phyloP scores from a whole-genome alignment of 192 early-diverging fungal species.

The Coemansia aciculifera region DNA sequence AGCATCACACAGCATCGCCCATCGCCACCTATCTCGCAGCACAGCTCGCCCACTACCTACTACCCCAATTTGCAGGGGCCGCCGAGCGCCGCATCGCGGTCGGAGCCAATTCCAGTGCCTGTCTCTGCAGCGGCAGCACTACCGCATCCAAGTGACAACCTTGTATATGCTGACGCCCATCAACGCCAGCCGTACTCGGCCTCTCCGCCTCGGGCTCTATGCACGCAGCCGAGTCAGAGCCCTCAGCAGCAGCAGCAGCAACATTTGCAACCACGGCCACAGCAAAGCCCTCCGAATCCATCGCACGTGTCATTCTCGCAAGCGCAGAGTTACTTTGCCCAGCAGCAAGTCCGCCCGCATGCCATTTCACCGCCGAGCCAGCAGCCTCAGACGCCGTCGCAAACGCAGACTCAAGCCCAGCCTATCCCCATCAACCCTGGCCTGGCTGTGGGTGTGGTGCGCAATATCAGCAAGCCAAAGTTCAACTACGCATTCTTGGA shows the following conservation, averaged over 20 bases:
- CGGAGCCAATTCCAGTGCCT: slow-evolving; percentile 11
- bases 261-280: slow-evolving; percentile 14
- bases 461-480: slow-evolving; percentile 50
- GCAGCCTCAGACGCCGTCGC: slow-evolving; percentile 7
- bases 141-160: slow-evolving; percentile 18
- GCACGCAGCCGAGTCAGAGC: slow-evolving; percentile 7
- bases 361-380: slow-evolving; percentile 1
- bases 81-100: slow-evolving; percentile 12
- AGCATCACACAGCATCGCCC: slow-evolving; percentile 25
- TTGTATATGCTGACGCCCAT: slow-evolving; percentile 16
- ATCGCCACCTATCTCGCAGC: slow-evolving; percentile 36
- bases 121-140: slow-evolving; percentile 7
- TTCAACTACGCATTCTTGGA: slow-evolving; percentile 53
- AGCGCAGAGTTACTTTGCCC: slow-evolving; percentile 33
- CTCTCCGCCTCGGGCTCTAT: slow-evolving; percentile 19
- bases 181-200: slow-evolving; percentile 14
- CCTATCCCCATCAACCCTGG: slow-evolving; percentile 8
- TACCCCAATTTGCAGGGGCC: slow-evolving; percentile 10
- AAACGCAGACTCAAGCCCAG: slow-evolving; percentile 12
- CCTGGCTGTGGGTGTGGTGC: slow-evolving; percentile 10
- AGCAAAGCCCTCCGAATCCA: slow-evolving; percentile 23
- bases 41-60: slow-evolving; percentile 29
- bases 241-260: slow-evolving; percentile 27
- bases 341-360: slow-evolving; percentile 10
- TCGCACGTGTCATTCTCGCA: slow-evolving; percentile 25